Conservation (phyloP, 139 green algal genomes). For the Closterium sp. region DNA sequence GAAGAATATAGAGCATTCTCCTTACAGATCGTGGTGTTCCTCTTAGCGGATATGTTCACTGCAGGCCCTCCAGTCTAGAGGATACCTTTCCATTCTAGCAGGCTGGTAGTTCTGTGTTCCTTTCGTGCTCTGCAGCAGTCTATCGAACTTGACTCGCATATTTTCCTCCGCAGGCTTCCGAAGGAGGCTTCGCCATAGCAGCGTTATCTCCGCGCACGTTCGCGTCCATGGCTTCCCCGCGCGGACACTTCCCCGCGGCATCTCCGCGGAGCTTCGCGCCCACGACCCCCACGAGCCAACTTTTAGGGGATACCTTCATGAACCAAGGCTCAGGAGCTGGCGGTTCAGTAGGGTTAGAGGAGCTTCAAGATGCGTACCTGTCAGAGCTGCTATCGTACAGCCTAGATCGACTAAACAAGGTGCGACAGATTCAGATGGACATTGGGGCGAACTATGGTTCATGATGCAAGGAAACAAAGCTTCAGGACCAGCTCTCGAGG, state of each 20-base stretch:
- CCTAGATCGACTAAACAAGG: conserved; percentile 80
- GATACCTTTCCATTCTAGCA: background rate
- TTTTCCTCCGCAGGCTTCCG: background rate
- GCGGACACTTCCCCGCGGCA: background rate
- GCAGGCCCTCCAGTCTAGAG: no score
- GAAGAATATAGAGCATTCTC: no score
- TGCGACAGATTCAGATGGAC: no score
- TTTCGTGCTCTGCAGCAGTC: no score
- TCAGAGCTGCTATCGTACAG: conserved; percentile 83
- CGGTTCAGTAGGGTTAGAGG: conserved; percentile 8
- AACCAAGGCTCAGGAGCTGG: background rate
- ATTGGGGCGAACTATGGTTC: no score
- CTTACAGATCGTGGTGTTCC: background rate
- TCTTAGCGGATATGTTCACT: no score
- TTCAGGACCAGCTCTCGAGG: no score
- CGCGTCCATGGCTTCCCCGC: background rate
- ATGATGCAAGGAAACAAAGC: no score
- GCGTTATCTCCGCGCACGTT: background rate
- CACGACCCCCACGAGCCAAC: background rate
- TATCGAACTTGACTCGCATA: background rate
- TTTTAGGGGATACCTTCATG: background rate
- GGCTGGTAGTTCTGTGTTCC: no score
- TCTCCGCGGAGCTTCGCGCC: background rate
- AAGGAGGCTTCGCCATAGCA: background rate
- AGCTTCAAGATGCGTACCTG: conserved; percentile 72